Base-by-base conservation (phyloP, 2,329 filamentous ascomycete species). In the Pseudogymnoascus sp. region DNA sequence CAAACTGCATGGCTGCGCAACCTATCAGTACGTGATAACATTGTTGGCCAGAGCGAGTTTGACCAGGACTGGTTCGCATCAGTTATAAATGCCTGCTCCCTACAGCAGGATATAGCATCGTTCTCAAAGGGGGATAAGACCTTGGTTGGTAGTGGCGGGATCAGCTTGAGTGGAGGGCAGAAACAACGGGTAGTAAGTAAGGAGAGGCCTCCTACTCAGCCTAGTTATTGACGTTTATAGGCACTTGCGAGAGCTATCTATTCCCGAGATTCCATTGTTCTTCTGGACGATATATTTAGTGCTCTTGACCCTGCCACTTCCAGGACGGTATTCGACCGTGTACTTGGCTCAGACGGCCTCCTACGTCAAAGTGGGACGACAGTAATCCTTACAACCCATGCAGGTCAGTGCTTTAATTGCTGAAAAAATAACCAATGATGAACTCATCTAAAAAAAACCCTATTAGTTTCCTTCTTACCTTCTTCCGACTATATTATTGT, bases 341-440 rank as follows among this genome's bases (percentile, higher is more conserved):
- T 71, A 2, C 65, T 68, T 64, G 64, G 68, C 9, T 42, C 21
- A 6, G 63, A 40, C 5, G 60, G 42, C 1, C 50, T 72, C 0
- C 63, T 68, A 33, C 62, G 47, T 15, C 68, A 28, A 44, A 70
- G 69, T 62, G 68, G 69, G 0, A 71, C 73, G 1, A 77, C 77
- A 1, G 68, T 76, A 0, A 44, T 79, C 8, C 68, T 78, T 3
- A 70, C 72, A 78, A 3, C 70, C 72, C 4, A 76, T 73, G 1
- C 74, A 60, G 17, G 53, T 19, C 35, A 36, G 35, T 36, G 35
- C 35, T 36, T 36, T 36, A 15, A 36, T 36, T 36, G 35, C 35
- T n/a, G 35, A 36, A 36, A 36, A 36, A 36, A 36, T 36, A 36
- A 36, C 35, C 35, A 36, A 36, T 36, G 35, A n/a, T 36, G 35